Base-by-base conservation (phyloP, 768 basidiomycete species). In the Glaciozyma antarctica region DNA sequence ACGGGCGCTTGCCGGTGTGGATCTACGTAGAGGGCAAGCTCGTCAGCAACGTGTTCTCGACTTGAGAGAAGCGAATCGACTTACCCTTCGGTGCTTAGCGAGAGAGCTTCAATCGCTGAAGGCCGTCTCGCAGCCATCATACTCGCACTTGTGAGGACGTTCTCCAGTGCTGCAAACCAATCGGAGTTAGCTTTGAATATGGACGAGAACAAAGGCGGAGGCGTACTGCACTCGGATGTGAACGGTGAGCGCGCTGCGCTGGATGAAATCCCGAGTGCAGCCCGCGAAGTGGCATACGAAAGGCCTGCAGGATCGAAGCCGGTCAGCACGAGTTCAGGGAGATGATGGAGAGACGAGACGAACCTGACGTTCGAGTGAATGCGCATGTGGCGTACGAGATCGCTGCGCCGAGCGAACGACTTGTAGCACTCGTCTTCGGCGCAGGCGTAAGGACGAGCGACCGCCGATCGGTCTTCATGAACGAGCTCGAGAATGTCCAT, bases 21-120 rank as follows among this genome's bases (percentile, higher is more conserved):
- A 69, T 69, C 43, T 70, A 56, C 2, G 8, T 26, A 21, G 15
- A 52, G 5, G 26, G 58, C 52, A 66, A 57, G 34, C 22, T 19
- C n/a, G 47, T n/a, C 16, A 48, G 47, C 21, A 13, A 22, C 28
- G 28, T 38, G 26, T 13, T 48, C 26, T 0, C 17, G 47, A 41
- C 19, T 15, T 4, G 22, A 58, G 7, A 34, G 7, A 0, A 45
- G 19, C 22, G 28, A 10, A 5, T 24, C 16, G 8, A 55, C 64
- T 51, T n/a, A 88, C 91, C 68, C 91, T 83, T 60, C 91, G 84
- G 79, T 94, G 91, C 67, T 91, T 84, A 57, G 91, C 90, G 53
- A 94, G 82, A 77, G 87, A 88, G 73, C 89, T 90, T 5, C 90
- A 93, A 75, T 94, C 90, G 55, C 88, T 85, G 78, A 93, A 94